These are phyloP conservation scores for Plasmodium berghei DNA, from an alignment of 169 alveolate genomes.

Conservation along the genomic window DNA sequence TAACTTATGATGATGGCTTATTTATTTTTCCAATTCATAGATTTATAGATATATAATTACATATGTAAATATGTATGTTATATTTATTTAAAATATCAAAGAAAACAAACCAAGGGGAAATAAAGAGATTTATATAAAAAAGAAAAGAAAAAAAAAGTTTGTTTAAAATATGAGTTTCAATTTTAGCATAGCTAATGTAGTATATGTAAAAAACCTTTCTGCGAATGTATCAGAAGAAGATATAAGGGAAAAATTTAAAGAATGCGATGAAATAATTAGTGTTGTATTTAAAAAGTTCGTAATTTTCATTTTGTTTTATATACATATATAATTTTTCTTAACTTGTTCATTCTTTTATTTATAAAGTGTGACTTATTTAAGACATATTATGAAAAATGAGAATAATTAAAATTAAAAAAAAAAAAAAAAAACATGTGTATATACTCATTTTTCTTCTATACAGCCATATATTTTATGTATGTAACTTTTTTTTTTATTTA, in stretches of 20 bases:
- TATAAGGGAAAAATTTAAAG: constrained; percentile 67
- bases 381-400: too few species aligned
- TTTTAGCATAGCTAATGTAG: constrained; percentile 78
- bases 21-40: too few species aligned
- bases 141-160: constrained; percentile 28
- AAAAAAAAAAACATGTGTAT: too few species aligned
- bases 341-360: neutral
- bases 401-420: too few species aligned
- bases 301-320: neutral
- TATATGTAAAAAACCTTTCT: constrained; percentile 79
- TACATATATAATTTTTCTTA: neutral
- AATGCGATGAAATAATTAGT: constrained; percentile 75
- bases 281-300: constrained; percentile 76
- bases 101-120: neutral
- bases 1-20: too few species aligned
- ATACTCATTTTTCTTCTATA: too few species aligned
- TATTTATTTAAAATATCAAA: neutral
- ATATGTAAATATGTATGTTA: constrained; percentile 8
- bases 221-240: constrained; percentile 75
- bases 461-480: neutral
- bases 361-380: too few species aligned
- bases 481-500: neutral
- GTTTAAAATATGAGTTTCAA: constrained; percentile 74
- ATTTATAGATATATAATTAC: neutral
- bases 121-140: neutral